Percentiles rank a stretch among this genome's conserved stretches.
phyloP scores from a whole-genome alignment of 495 filamentous ascomycete species.

The Lasiosphaeria miniovina region DNA sequence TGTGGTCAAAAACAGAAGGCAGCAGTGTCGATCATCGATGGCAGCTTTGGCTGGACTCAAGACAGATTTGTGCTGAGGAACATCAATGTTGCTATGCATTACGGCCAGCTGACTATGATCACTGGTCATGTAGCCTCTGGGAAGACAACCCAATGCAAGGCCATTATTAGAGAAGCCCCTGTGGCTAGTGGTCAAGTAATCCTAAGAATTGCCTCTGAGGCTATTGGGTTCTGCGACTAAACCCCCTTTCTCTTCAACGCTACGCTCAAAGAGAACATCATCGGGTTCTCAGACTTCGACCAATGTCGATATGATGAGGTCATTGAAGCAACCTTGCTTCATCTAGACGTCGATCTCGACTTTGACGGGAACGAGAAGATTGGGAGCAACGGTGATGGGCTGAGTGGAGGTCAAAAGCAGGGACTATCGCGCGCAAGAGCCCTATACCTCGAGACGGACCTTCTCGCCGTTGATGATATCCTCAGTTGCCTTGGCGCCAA shows the following conservation, averaged over 20 bases:
- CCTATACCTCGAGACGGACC: constrained; percentile 16
- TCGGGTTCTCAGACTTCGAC: constrained; percentile 39
- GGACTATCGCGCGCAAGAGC: constrained; percentile 37
- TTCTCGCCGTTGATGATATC: constrained; percentile 38
- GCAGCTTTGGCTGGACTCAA: constrained; percentile 39
- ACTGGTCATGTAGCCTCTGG: constrained; percentile 36
- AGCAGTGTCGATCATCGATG: constrained; percentile 25
- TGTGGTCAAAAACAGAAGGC: constrained; percentile 2
- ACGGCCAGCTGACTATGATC: constrained; percentile 25
- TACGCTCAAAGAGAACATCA: constrained; percentile 31
- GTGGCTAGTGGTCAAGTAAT: constrained; percentile 26
- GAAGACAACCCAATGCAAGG: constrained; percentile 34
- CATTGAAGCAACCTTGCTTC: constrained; percentile 54
- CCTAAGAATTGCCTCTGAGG: background rate
- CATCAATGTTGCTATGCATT: constrained; percentile 32
- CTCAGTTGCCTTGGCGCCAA: constrained; percentile 56
- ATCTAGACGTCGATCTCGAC: constrained; percentile 42
- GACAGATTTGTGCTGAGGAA: constrained; percentile 31
- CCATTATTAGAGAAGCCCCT: constrained; percentile 25
- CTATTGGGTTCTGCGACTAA: constrained; percentile 31
- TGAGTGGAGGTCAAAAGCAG: constrained; percentile 64
- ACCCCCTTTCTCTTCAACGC: constrained; percentile 36
- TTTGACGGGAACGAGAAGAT: constrained; percentile 49
- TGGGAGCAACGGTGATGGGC: constrained; percentile 57
- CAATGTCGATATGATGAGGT: constrained; percentile 56